Evolutionary conservation across 2,329 filamentous ascomycete species (phyloP), one percentile per base, ranked within the genome.

Genomic region (Xylariaceae sp.): DNA sequence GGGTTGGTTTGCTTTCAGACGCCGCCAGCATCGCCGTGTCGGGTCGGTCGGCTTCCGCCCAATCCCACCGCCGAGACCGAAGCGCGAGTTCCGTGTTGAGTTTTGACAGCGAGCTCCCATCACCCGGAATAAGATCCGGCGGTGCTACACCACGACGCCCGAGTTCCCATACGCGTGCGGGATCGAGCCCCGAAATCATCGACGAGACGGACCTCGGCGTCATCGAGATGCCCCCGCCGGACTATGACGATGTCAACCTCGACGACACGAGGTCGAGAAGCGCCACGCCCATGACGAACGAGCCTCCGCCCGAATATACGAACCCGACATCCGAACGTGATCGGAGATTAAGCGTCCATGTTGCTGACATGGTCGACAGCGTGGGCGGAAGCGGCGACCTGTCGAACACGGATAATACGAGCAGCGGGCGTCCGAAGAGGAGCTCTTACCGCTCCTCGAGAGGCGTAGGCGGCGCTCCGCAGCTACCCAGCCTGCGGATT

Each of bases 1-100:
- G 85, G 26, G 77, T 87, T 43, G 89, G 89, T 1, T 75, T 93
- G 7, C 78, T 93, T 12, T 89, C 88, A 32, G 87, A 88, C 61
- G 86, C 88, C 1, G 89, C 88, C 2, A 87, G 83, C 64, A 88
- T 90, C 44, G 74, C 75, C 20, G 10, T 60, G 14, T 70, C 69
- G 7, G 63, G 60, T 19, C 59, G 66, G 40, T 65, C 68, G 3
- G 61, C 66, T n/a, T 65, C 67, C 14, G 62, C 64, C n/a, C 48
- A 62, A 45, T 68, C 75, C 40, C 67, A 81, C 61, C 72, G 71
- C 1, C 76, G 82, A 51, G 76, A 78, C 32, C 73, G 74, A 20
- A 83, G 81, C 66, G 74, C 71, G n/a, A 81, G 79, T 64, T 86
- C 84, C 1, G 74, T 83, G 16, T 66, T 83, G n/a, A 85, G 81